A percentile compares a stretch with the other conserved stretches of the same genome.
Evolutionary conservation across 179 eudicot species (phyloP).

Genomic region (Beta corolliflora): DNA sequence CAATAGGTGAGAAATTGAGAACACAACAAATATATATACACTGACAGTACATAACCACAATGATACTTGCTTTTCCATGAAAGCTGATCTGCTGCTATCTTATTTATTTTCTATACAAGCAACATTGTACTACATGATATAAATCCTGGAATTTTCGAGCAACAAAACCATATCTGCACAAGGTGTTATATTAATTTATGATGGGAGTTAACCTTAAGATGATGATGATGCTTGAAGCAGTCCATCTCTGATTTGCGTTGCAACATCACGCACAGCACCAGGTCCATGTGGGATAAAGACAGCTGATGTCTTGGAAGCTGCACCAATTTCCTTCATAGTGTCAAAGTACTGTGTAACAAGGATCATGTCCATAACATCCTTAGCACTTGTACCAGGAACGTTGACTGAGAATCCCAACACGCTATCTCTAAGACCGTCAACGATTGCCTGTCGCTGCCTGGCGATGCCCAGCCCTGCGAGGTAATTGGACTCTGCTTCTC

Average conservation of each 20-base stretch:
- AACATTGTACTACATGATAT: not conserved
- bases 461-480: slow-evolving; percentile 39
- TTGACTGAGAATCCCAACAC: slow-evolving; percentile 34
- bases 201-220: not conserved
- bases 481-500: slow-evolving; percentile 41
- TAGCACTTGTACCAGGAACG: slow-evolving; percentile 39
- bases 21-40: not conserved
- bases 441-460: slow-evolving; percentile 39
- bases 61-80: not conserved
- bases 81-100: not conserved
- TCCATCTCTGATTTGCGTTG: slow-evolving; percentile 38
- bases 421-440: slow-evolving; percentile 43
- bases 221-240: slow-evolving; percentile 30
- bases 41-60: not conserved
- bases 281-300: slow-evolving; percentile 45
- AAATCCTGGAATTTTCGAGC: not conserved
- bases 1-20: not conserved
- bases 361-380: slow-evolving; percentile 42
- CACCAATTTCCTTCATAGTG: slow-evolving; percentile 40
- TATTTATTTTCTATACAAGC: not conserved
- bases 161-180: not conserved
- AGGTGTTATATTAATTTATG: not conserved
- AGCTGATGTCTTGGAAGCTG: slow-evolving; percentile 31
- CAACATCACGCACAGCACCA: slow-evolving; percentile 41
- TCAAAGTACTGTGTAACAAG: slow-evolving; percentile 43